These are phyloP conservation scores for Fusarium tanahbumbuense DNA, from an alignment of 2,329 filamentous ascomycete genomes.

Conservation along the genomic window DNA sequence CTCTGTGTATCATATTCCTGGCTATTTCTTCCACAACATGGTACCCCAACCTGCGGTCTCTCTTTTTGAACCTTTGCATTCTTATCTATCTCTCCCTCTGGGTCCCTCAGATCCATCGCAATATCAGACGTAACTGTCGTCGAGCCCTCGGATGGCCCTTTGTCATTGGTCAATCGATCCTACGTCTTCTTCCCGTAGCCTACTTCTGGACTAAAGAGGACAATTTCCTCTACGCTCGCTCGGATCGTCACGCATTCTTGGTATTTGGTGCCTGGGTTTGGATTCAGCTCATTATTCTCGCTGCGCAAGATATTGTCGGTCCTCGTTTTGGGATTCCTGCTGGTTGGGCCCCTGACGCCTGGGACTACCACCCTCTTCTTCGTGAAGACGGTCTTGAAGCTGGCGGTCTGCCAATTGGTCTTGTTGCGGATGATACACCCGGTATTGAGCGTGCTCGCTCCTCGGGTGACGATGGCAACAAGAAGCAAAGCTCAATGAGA, in stretches of 20 bases:
- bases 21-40: constrained; percentile 70
- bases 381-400: constrained; percentile 85
- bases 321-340: constrained; percentile 86
- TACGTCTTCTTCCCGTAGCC: constrained; percentile 81
- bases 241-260: constrained; percentile 73
- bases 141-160: constrained; percentile 93
- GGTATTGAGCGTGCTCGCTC: constrained; percentile 46
- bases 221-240: constrained; percentile 83
- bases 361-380: constrained; percentile 94
- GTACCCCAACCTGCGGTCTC: constrained; percentile 65
- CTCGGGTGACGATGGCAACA: constrained; percentile 52
- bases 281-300: constrained; percentile 84
- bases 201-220: constrained; percentile 85
- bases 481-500: constrained; percentile 51
- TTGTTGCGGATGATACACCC: constrained; percentile 54
- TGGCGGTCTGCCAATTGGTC: constrained; percentile 82
- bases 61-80: constrained; percentile 72
- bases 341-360: constrained; percentile 77
- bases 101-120: constrained; percentile 91
- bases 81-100: constrained; percentile 90
- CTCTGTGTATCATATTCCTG: constrained; percentile 67
- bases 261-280: constrained; percentile 80
- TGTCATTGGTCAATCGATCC: constrained; percentile 81
- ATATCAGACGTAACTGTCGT: constrained; percentile 89
- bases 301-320: constrained; percentile 84